These are phyloP conservation scores for Xerocomus minutiporus DNA, from an alignment of 1,284 basidiomycete species.

Conservation along the genomic window DNA sequence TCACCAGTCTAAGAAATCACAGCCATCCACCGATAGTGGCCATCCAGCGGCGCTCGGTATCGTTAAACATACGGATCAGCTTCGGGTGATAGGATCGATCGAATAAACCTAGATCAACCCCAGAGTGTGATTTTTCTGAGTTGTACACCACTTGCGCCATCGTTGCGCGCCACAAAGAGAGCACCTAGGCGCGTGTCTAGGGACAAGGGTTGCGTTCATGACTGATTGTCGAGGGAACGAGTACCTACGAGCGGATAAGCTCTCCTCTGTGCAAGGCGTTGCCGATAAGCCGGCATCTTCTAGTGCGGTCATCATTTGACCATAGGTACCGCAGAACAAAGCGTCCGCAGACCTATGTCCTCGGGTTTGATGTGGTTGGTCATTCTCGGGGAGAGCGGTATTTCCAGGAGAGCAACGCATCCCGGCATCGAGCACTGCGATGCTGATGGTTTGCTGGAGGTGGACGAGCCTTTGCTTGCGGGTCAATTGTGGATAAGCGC, in stretches of 20 bases:
- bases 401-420: conserved; percentile 39
- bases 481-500: conserved; percentile 4
- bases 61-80: not conserved
- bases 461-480: conserved; percentile 35
- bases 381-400: conserved; percentile 9
- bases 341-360: conserved; percentile 24
- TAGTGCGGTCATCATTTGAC: conserved; percentile 44
- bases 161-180: conserved; percentile 40
- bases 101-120: conserved; percentile 30
- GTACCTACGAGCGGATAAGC: conserved; percentile 37
- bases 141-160: conserved; percentile 34
- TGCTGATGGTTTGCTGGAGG: conserved; percentile 40
- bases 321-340: conserved; percentile 47
- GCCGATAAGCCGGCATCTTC: conserved; percentile 40
- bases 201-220: not conserved
- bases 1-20: too few species aligned
- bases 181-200: conserved; percentile 44
- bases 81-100: not conserved
- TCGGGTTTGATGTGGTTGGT: conserved; percentile 11
- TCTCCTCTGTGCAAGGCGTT: conserved; percentile 36
- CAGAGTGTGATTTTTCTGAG: conserved; percentile 45
- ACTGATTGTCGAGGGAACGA: not conserved
- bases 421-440: conserved; percentile 44
- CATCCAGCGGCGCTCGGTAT: not conserved
- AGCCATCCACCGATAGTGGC: not conserved